Base-by-base conservation (phyloP, 2,329 filamentous ascomycete genomes). In the Tolypocladium endophyticum region DNA sequence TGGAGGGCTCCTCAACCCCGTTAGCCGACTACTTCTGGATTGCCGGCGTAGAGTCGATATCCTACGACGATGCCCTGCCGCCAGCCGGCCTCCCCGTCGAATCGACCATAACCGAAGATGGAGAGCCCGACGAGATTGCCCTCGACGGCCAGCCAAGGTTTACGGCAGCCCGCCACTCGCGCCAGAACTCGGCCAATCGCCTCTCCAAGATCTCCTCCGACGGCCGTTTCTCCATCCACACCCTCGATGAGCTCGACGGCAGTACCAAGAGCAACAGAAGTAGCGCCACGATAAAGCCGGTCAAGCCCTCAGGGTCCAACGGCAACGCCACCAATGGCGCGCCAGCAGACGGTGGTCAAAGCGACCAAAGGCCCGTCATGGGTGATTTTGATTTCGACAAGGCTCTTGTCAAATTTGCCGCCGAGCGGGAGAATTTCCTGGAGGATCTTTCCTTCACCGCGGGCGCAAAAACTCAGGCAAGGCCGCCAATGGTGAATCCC, bases 361-460 rank as follows among this genome's bases (percentile, higher is more conserved):
- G 59, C 28, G 47, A n/a, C 18, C 66, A 77, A 33, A 30, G 47
- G 47, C 8, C 33, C 2, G 28, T 52, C 39, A 74, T 82, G 63
- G 76, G 74, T 60, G 91, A 96, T 70, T 91, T 90, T 69, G 94
- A 97, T 73, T 99, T 99, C 69, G 94, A 97, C 71, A 87, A 89
- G 69, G 93, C 94, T 33, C 80, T 99, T 65, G 78, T 92, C 68
- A 97, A 97, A 76, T 99, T 99, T 72, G 92, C 94, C 54, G 88
- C 87, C n/a, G 93, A 97, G 77, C 83, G 94, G 64, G 94, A 99
- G 68, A 88, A 87, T 61, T 99, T 99, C 68, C 79, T 97, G 58
- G 90, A 96, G 64, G 94, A 99, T 72, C 82, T 97, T 58, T 91
- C 87, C 65, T 92, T 97, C 72, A 90, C 84, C 65, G 91, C 92